These are phyloP conservation scores for Gelatoporia subvermispora DNA, from an alignment of 768 basidiomycete genomes.

Conservation along the genomic window DNA sequence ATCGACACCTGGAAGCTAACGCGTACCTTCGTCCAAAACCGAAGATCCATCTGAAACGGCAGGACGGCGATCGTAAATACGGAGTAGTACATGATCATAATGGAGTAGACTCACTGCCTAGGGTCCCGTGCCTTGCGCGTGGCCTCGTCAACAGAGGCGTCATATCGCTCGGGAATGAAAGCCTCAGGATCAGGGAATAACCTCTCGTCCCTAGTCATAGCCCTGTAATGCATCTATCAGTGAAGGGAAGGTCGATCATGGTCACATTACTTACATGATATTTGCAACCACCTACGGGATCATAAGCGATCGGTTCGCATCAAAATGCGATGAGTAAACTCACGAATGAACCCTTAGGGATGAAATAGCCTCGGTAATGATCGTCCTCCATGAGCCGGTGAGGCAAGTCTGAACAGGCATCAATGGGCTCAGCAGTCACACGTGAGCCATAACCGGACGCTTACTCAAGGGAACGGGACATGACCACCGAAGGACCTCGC, in stretches of 20 bases:
- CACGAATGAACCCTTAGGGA: conserved; percentile 15
- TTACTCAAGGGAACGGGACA: conserved; percentile 1
- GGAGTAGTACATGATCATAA: too few species aligned
- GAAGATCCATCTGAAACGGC: too few species aligned
- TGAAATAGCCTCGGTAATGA: conserved; percentile 12
- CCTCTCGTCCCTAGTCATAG: conserved; percentile 19
- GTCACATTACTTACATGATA: background rate
- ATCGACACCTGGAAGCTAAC: background rate
- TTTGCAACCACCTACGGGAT: background rate
- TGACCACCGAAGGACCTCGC: conserved; percentile 14
- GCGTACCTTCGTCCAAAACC: too few species aligned
- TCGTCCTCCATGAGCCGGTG: conserved; percentile 17
- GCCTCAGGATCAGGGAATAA: conserved; percentile 26
- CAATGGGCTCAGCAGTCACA: background rate
- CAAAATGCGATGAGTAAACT: conserved; percentile 15
- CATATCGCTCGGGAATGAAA: conserved; percentile 49
- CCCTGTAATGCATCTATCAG: conserved; percentile 8
- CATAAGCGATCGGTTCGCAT: background rate
- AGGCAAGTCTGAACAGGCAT: conserved; percentile 9
- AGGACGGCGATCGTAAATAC: too few species aligned
- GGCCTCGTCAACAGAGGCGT: conserved; percentile 22
- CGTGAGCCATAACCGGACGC: background rate
- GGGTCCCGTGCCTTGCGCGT: conserved; percentile 30
- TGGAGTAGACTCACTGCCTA: conserved; percentile 32
- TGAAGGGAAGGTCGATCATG: background rate